Evolutionary conservation across 2,329 filamentous ascomycete genomes (phyloP).

Genomic region (Trichoderma pleuroti): DNA sequence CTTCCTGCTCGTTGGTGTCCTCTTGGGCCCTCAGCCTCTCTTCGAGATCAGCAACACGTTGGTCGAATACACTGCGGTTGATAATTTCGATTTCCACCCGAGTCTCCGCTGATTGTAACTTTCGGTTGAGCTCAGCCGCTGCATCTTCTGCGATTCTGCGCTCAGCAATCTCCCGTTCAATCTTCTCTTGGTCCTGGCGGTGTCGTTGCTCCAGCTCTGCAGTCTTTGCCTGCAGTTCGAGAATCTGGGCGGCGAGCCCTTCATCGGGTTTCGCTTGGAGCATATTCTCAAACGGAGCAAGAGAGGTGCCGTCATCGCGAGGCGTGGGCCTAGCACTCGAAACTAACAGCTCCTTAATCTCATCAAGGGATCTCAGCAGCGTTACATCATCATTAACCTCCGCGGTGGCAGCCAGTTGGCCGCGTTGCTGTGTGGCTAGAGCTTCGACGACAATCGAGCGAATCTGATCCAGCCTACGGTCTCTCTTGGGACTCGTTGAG

Average conservation of each 20-base stretch:
- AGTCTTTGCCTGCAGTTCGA: slow-evolving; percentile 58
- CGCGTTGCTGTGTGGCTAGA: slow-evolving; percentile 55
- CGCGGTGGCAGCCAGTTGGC: slow-evolving; percentile 31
- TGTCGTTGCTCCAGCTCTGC: slow-evolving; percentile 58
- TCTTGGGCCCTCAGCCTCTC: slow-evolving; percentile 63
- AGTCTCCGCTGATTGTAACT: slow-evolving; percentile 55
- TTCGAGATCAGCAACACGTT: slow-evolving; percentile 66
- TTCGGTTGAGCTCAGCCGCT: slow-evolving; percentile 50
- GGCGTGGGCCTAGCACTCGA: slow-evolving; percentile 17
- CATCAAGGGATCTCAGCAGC: slow-evolving; percentile 64
- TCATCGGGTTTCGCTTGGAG: slow-evolving; percentile 44
- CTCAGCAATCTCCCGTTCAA: slow-evolving; percentile 47
- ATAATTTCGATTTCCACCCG: slow-evolving; percentile 59
- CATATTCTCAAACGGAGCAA: not conserved
- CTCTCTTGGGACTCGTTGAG: slow-evolving; percentile 72
- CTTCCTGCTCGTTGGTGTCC: slow-evolving; percentile 60
- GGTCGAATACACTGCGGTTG: slow-evolving; percentile 56
- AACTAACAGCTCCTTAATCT: slow-evolving; percentile 52
- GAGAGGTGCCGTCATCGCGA: not conserved
- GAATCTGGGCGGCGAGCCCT: slow-evolving; percentile 50
- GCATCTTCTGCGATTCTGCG: slow-evolving; percentile 53
- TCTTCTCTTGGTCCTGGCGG: slow-evolving; percentile 44
- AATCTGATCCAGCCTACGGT: slow-evolving; percentile 80
- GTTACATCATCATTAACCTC: slow-evolving; percentile 41
- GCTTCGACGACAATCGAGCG: slow-evolving; percentile 70